Evolutionary conservation across 306 rosid species (phyloP), one percentile per base, ranked within the genome.

Genomic region (Pterocarpus santalinus): DNA sequence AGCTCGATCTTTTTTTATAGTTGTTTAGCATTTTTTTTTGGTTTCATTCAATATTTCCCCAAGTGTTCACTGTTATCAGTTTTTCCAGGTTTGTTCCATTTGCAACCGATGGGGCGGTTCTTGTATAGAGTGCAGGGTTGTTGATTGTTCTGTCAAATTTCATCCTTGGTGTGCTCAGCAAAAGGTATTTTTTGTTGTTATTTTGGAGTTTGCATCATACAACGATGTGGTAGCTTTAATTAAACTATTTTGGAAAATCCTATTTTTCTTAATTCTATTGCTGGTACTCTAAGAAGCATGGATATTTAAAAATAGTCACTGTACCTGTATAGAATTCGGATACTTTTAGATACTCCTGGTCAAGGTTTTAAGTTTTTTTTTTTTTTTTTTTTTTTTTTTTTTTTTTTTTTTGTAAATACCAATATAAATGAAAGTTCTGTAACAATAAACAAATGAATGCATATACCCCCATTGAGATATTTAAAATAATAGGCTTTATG

Each of bases 111-210:
- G 79, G 51, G 95, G 95, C 1, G 95, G 91, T 33, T 89, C 91
- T 68, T 89, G 91, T 64, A 87, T 89, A 82, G 71, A 76, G 80
- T 91, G 95, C 88, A 89, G 92, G 86, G 75, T 85, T 82, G 78
- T 55, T 68, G 83, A 65, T 75, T 91, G 95, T 75, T 80, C 71
- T 78, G 86, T 83, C 72, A 87, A 71, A 65, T 91, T 91, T 91
- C 91, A 89, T 72, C 91, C 95, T 66, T 91, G 95, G 95, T 91
- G 95, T 86, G 91, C 95, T 82, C 92, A 89, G 78, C 91, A 89
- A 57, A 84, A 87, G 92, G 95, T 91, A 76, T 64, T 70, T 69
- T 78, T 51, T 32, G 41, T 51, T 61, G 39, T 34, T 35, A 52
- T 51, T 43, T 36, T 64, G 39, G 41, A 62, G 13, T 41, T 52